These are phyloP conservation scores for Epicoccum sorghinum DNA, from an alignment of 2,329 filamentous ascomycete species.

Conservation along the genomic window DNA sequence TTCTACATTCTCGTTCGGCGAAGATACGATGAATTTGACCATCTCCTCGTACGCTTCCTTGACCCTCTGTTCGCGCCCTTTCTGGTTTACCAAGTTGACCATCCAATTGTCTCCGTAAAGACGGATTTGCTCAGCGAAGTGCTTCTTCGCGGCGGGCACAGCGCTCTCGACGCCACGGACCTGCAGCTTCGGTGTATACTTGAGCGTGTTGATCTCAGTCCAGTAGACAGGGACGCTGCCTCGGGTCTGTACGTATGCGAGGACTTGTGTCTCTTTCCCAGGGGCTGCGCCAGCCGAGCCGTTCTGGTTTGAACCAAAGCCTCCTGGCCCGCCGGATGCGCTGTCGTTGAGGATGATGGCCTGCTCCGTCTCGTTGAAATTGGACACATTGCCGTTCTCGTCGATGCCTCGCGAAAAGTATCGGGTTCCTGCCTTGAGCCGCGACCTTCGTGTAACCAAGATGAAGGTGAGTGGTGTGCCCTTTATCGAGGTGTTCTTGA, in stretches of 20 bases:
- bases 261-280: conserved; percentile 80
- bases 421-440: conserved; percentile 86
- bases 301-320: conserved; percentile 77
- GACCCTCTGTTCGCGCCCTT: conserved; percentile 84
- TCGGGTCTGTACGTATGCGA: conserved; percentile 95
- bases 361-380: conserved; percentile 99
- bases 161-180: conserved; percentile 84
- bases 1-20: conserved; percentile 69
- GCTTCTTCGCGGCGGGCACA: conserved; percentile 76
- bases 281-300: conserved; percentile 61
- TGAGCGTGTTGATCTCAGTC: conserved; percentile 92
- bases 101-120: conserved; percentile 97
- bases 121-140: conserved; percentile 92
- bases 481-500: conserved; percentile 85
- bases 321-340: conserved; percentile 72
- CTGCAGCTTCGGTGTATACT: conserved; percentile 89
- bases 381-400: conserved; percentile 92
- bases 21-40: conserved; percentile 75
- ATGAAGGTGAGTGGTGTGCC: conserved; percentile 81
- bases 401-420: conserved; percentile 96
- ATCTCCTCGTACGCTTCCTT: conserved; percentile 95
- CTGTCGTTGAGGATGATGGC: conserved; percentile 86
- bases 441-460: conserved; percentile 86
- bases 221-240: conserved; percentile 96
- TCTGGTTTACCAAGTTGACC: conserved; percentile 96